Conservation (phyloP, 768 basidiomycete genomes). For the Hirschioporus abietinus region DNA sequence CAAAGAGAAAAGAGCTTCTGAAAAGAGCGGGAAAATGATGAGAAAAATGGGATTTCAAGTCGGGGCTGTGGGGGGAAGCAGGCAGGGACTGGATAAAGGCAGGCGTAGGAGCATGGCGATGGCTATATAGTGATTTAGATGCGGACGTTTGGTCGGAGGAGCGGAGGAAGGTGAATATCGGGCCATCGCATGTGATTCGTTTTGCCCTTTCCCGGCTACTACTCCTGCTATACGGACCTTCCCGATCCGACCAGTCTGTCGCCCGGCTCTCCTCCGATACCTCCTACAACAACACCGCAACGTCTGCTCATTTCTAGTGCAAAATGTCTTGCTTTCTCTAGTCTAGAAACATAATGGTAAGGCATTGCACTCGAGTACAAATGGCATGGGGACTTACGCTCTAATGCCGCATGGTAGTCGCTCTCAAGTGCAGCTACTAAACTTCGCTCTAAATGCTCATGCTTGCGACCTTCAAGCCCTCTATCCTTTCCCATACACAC, state of each 20-base stretch:
- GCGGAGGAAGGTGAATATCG: background rate
- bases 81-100: background rate
- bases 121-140: constrained; percentile 2
- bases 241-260: background rate
- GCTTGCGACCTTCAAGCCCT: background rate
- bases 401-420: background rate
- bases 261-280: background rate
- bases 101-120: constrained; percentile 1
- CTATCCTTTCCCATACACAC: background rate
- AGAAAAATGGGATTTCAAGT: background rate
- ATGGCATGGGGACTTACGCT: background rate
- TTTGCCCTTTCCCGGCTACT: constrained; percentile 1
- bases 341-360: too few species aligned
- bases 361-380: background rate
- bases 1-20: background rate
- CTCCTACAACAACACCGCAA: background rate
- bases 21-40: constrained; percentile 2
- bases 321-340: background rate
- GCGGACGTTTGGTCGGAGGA: background rate
- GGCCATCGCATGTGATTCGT: constrained; percentile 3
- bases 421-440: background rate
- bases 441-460: background rate
- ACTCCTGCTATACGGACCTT: background rate
- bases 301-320: background rate
- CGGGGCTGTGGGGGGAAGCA: background rate